Base-by-base conservation (phyloP, 2,329 filamentous ascomycete species). In the Amauroascus niger region DNA sequence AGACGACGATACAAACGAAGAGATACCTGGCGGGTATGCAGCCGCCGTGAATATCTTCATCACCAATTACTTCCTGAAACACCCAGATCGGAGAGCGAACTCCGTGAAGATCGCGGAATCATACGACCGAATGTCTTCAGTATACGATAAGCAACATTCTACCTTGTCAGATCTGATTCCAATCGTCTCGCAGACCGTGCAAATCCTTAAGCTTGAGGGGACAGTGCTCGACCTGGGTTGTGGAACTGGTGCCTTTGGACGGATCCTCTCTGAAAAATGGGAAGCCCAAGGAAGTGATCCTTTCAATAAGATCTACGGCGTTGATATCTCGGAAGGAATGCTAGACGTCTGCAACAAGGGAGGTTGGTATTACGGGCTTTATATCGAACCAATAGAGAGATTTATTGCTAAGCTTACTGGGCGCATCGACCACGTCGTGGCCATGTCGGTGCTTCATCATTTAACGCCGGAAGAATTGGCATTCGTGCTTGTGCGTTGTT, bases 31-130 rank as follows among this genome's bases (percentile, higher is more conserved):
- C 8, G 47, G 57, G 8, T 56, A 62, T 24, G 33, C 39, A 18
- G 61, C 60, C 2, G 54, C 61, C 1, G 47, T 63, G 11, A 59
- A 64, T 47, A 61, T 56, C 9, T 58, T 61, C 13, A 61, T 63
- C 14, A 54, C 59, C 2, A 62, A 60, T 32, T 56, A 61, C 26
- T 59, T 59, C 18, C 45, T 61, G 8, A 47, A 52, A 22, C 54
- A 54, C 13, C 54, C 52, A 4, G 39, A 44, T 3, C 13, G 20
- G 35, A 33, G 7, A 20, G 39, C 26, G 32, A 22, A 11, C 16
- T 14, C 32, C 18, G 16, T 37, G 11, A 49, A 49, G 30, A 37
- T 54, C 16, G 45, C 45, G 30, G 24, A 32, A 22, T 35, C 37
- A 22, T 54, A 57, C 30, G 45, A 51, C 28, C 8, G 13, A 18